phyloP scores from a whole-genome alignment of 306 rosid species.

The Dryas alaskensis region DNA sequence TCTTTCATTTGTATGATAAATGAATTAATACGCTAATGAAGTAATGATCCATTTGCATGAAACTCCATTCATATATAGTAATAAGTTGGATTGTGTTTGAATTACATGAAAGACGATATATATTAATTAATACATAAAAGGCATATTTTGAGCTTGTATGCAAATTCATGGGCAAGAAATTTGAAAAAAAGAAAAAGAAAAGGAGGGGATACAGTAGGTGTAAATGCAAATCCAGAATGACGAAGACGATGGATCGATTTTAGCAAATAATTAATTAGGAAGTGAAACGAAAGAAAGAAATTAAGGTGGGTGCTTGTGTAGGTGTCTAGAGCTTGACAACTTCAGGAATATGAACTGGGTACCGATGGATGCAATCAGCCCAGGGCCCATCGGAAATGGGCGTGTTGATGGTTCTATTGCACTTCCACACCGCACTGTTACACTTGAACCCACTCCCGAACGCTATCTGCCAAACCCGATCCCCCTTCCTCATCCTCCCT shows the following conservation, averaged over 20 bases:
- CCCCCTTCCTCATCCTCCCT: constrained; percentile 86
- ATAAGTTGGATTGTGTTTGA: background rate
- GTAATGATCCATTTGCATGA: background rate
- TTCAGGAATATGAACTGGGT: constrained; percentile 92
- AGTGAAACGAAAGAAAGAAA: background rate
- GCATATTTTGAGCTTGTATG: constrained; percentile 3
- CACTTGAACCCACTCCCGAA: constrained; percentile 94
- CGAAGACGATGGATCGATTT: background rate
- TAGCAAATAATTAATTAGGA: no score
- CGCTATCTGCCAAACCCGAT: constrained; percentile 91
- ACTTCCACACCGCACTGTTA: constrained; percentile 93
- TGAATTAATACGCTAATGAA: no score
- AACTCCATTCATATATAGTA: background rate
- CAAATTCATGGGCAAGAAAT: background rate
- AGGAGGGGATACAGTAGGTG: no score
- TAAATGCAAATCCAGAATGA: no score
- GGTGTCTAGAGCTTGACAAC: constrained; percentile 66
- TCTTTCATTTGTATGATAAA: no score
- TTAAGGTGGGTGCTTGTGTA: no score
- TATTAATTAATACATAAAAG: constrained; percentile 6
- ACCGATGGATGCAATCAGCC: constrained; percentile 77
- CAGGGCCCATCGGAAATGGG: constrained; percentile 62
- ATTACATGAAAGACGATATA: background rate
- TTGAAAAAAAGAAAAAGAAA: background rate
- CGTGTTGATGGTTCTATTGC: constrained; percentile 60